Base-by-base conservation (phyloP, 306 rosid species). In the Glycyrrhiza uralensis region DNA sequence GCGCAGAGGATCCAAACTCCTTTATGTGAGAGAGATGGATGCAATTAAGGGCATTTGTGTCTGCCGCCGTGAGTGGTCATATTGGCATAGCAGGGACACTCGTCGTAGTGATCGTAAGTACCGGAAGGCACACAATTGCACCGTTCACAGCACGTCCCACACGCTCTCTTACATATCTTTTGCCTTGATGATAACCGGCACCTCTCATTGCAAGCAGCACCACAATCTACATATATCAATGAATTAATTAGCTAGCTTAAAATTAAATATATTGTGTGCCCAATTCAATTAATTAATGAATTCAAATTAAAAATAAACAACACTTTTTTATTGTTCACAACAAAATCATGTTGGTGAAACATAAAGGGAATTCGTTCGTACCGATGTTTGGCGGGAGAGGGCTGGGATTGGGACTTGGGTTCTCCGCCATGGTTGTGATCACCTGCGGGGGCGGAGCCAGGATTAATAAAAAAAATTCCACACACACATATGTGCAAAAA, bases 121-220 rank as follows among this genome's bases (percentile, higher is more conserved):
- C 88, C 86, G 3, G 90, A 86, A 18, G 88, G 88, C 6, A 83
- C 90, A 20, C 88, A 86, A 65, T 8, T 55, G 68, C 88, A 86
- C 1, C 84, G 80, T 12, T 66, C 10, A 45, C 90, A 83, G 59
- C 90, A 86, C 1, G 86, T 83, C 0, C 84, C 79, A 17, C 86
- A 82, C 0, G 86, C 83, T 14, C 89, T 68, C 57, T 79, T 79
- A 76, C 89, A 85, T 6, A 82, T 76, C 0, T 1, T 32, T 1
- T 57, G 83, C 77, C 89, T 75, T 4, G 81, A 73, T 5, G 81
- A 69, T 15, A 67, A 50, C 38, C 22, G 46, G 57, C 89, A 82
- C 76, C 89, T 74, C 20, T 63, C 75, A 32, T 11, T 24, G 39
- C 89, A 82, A 11, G 80, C 70, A 14, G 41, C 76, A 4, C 76